Conservation (phyloP, 2,329 filamentous ascomycete species). For the Colletotrichum nymphaeae region DNA sequence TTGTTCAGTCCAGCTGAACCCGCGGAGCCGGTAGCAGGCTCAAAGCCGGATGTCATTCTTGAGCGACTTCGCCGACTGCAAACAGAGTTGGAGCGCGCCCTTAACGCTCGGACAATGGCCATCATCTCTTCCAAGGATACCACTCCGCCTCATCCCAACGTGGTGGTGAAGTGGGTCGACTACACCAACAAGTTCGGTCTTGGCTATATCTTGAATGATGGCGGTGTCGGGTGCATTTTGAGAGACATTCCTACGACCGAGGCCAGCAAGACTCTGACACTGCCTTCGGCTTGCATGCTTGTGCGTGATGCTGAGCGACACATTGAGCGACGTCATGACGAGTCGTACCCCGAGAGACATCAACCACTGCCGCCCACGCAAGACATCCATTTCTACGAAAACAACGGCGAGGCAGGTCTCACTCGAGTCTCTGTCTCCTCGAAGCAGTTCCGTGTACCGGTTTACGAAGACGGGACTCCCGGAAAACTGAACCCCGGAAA, state of each 20-base stretch:
- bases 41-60: conserved; percentile 68
- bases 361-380: conserved; percentile 74
- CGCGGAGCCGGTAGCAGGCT: conserved; percentile 61
- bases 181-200: conserved; percentile 90
- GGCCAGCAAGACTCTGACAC: conserved; percentile 60
- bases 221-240: conserved; percentile 79
- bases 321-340: conserved; percentile 70
- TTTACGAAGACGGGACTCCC: conserved; percentile 69
- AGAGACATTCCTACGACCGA: conserved; percentile 65
- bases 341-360: conserved; percentile 65
- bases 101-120: conserved; percentile 73
- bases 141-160: conserved; percentile 67
- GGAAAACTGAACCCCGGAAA: conserved; percentile 72
- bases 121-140: conserved; percentile 66
- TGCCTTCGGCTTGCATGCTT: conserved; percentile 78
- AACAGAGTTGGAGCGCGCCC: conserved; percentile 69
- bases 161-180: conserved; percentile 86
- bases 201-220: conserved; percentile 85
- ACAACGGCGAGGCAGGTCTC: conserved; percentile 73
- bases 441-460: conserved; percentile 66
- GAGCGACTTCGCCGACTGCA: conserved; percentile 67
- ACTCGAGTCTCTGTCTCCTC: conserved; percentile 73
- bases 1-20: conserved; percentile 68
- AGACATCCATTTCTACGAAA: conserved; percentile 80
- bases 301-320: conserved; percentile 79